phyloP scores from a whole-genome alignment of 805 yeast genomes.

The Suhomyces kilbournensis region DNA sequence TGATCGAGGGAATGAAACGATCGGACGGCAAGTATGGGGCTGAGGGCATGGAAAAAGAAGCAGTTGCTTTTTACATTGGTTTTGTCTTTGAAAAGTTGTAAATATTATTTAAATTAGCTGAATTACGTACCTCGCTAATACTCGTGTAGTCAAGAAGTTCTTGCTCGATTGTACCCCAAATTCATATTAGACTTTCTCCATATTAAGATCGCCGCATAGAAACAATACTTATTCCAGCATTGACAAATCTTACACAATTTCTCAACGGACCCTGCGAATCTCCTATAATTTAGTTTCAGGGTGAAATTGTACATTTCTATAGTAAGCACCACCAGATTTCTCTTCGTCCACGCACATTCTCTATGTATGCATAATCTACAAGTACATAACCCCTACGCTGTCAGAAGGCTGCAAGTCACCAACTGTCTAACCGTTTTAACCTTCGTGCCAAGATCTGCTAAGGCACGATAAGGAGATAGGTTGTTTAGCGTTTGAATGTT shows the following conservation, averaged over 20 bases:
- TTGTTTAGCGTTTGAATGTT: background rate
- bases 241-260: background rate
- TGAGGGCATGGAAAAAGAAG: slow-evolving; percentile 86
- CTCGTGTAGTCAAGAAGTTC: background rate
- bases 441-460: background rate
- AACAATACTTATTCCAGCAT: background rate
- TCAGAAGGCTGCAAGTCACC: background rate
- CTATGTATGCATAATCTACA: background rate
- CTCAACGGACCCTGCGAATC: background rate
- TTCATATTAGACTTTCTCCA: background rate
- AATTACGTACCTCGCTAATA: background rate
- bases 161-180: background rate
- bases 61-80: slow-evolving; percentile 81
- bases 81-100: slow-evolving; percentile 71
- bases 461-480: background rate
- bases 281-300: background rate
- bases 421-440: background rate
- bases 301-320: background rate
- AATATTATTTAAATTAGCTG: background rate
- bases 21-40: slow-evolving; percentile 82
- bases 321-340: background rate
- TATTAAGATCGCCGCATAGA: background rate
- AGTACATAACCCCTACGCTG: background rate
- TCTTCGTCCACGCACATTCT: background rate
- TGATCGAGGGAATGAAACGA: slow-evolving; percentile 67